Evolutionary conservation across 192 early-diverging fungal species (phyloP).

Genomic region (Chytriomyces sp.): DNA sequence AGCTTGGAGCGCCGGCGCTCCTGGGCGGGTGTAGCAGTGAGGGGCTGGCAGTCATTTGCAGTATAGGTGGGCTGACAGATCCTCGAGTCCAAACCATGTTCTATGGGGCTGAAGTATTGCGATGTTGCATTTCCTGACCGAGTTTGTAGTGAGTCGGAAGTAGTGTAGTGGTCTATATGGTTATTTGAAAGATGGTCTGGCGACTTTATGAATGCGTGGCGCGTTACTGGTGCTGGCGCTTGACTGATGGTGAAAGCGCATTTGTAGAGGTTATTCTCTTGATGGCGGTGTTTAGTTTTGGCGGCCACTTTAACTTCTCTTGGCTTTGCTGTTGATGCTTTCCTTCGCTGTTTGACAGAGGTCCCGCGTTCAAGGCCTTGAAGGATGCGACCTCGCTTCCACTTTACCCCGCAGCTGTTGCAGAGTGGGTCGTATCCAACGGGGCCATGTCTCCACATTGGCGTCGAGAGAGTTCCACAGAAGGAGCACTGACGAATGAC

Average conservation of each 20-base stretch:
- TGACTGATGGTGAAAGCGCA: background rate
- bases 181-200: background rate
- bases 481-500: constrained; percentile 32
- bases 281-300: no score
- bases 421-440: constrained; percentile 42
- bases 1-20: background rate
- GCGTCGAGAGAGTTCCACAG: constrained; percentile 38
- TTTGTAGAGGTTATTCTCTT: background rate
- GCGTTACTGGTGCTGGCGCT: background rate
- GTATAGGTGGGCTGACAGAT: background rate
- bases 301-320: no score
- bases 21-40: background rate
- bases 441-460: constrained; percentile 55
- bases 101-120: background rate
- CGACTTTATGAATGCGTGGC: background rate
- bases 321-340: background rate
- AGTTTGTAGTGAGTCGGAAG: background rate
- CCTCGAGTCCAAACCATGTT: background rate
- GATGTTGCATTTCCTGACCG: background rate
- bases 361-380: constrained; percentile 20
- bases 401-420: constrained; percentile 55
- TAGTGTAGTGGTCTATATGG: no score
- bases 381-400: constrained; percentile 46
- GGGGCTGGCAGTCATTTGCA: background rate
- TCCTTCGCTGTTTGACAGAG: background rate